phyloP scores from a whole-genome alignment of 2,329 filamentous ascomycete genomes.

The Colletotrichum phormii region DNA sequence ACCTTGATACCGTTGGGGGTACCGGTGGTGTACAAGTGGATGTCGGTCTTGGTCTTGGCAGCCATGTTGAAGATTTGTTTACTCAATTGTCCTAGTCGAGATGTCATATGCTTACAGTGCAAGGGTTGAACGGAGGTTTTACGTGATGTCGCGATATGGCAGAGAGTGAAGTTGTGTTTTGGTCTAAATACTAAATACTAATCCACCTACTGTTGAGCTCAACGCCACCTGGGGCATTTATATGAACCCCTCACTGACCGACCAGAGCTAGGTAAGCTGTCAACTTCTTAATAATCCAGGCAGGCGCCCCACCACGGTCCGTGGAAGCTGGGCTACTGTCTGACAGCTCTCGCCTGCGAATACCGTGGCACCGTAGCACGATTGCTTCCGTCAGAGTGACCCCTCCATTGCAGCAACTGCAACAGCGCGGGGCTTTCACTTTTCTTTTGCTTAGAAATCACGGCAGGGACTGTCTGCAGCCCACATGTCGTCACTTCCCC shows the following conservation, averaged over 20 bases:
- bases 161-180: background rate
- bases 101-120: constrained; percentile 19
- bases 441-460: constrained; percentile 33
- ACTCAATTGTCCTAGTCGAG: constrained; percentile 21
- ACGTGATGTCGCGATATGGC: background rate
- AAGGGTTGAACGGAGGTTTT: background rate
- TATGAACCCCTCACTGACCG: constrained; percentile 18
- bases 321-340: background rate
- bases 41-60: constrained; percentile 63
- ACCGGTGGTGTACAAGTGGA: constrained; percentile 83
- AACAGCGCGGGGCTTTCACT: background rate
- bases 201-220: background rate
- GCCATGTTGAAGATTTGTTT: constrained; percentile 52
- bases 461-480: background rate
- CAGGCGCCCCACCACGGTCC: constrained; percentile 4
- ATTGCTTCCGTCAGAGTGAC: constrained; percentile 30
- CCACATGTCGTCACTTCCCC: constrained; percentile 8
- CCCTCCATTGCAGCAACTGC: constrained; percentile 2
- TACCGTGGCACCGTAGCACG: background rate
- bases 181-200: constrained; percentile 21
- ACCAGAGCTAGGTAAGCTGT: background rate
- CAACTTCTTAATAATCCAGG: constrained; percentile 21
- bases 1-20: constrained; percentile 94
- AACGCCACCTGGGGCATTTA: background rate
- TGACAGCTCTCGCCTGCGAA: constrained; percentile 11